phyloP scores from a whole-genome alignment of 352 stramenopile species.

The Phytophthora rubi region DNA sequence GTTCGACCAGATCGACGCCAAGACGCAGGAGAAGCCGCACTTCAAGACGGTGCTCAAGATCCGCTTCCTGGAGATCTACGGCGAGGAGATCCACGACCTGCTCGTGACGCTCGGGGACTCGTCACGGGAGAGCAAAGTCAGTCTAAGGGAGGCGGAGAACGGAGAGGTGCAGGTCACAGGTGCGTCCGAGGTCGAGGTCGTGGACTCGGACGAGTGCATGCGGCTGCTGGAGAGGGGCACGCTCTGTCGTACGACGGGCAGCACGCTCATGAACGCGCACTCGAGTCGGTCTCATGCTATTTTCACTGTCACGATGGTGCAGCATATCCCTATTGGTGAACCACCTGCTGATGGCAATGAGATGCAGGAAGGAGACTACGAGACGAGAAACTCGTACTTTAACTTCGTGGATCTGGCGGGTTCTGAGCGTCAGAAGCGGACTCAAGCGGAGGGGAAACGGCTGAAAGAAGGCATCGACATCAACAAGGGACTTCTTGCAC shows the following conservation, averaged over 20 bases:
- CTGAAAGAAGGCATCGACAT: slow-evolving; percentile 98
- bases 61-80: slow-evolving; percentile 93
- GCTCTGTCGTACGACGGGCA: slow-evolving; percentile 82
- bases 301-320: slow-evolving; percentile 88
- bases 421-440: slow-evolving; percentile 96
- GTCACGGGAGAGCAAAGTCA: slow-evolving; percentile 69
- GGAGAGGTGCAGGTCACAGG: slow-evolving; percentile 85
- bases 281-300: slow-evolving; percentile 93
- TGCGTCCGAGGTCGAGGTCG: slow-evolving; percentile 77
- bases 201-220: slow-evolving; percentile 77
- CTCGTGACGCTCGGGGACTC: slow-evolving; percentile 78
- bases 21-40: slow-evolving; percentile 58
- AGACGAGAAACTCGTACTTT: slow-evolving; percentile 88
- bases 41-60: slow-evolving; percentile 77
- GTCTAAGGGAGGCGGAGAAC: slow-evolving; percentile 85
- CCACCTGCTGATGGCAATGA: slow-evolving; percentile 38
- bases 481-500: slow-evolving; percentile 97
- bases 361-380: slow-evolving; percentile 63
- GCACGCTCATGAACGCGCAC: slow-evolving; percentile 93
- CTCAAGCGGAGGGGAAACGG: slow-evolving; percentile 90
- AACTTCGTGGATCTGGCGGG: slow-evolving; percentile 94
- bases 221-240: slow-evolving; percentile 85
- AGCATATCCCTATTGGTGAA: slow-evolving; percentile 73
- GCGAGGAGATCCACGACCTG: slow-evolving; percentile 91
- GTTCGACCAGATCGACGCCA: slow-evolving; percentile 80